Evolutionary conservation across 495 filamentous ascomycete species (phyloP).

Genomic region (Talaromyces thailandensis): DNA sequence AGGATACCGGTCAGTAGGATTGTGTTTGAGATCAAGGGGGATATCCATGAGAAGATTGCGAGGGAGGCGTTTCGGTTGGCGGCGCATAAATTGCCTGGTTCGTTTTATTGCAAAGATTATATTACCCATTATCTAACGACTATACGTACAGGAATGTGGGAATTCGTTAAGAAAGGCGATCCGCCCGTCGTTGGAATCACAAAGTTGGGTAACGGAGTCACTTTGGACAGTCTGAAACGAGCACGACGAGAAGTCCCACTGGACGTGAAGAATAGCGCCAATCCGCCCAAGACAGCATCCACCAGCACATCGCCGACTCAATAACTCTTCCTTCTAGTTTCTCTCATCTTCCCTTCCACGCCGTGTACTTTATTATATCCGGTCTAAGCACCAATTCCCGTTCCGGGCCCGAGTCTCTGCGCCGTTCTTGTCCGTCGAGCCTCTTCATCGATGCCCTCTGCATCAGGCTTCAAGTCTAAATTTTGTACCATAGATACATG

Average conservation of each 20-base stretch:
- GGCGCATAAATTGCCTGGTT: conserved; percentile 92
- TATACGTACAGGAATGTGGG: conserved; percentile 61
- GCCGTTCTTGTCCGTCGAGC: conserved; percentile 38
- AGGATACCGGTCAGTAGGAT: conserved; percentile 81
- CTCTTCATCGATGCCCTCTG: conserved; percentile 20
- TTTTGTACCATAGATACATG: conserved; percentile 34
- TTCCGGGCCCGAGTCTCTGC: conserved; percentile 53
- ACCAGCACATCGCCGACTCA: conserved; percentile 30
- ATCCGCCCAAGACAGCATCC: conserved; percentile 27
- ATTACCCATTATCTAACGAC: neutral
- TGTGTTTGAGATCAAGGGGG: conserved; percentile 84
- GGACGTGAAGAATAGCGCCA: conserved; percentile 22
- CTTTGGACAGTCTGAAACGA: conserved; percentile 67
- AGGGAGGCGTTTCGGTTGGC: conserved; percentile 91
- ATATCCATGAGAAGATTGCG: conserved; percentile 88
- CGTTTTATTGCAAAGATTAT: conserved; percentile 12
- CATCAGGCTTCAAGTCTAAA: conserved; percentile 23
- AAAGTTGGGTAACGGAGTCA: conserved; percentile 76
- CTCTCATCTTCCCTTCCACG: conserved; percentile 8
- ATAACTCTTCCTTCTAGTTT: conserved; percentile 21
- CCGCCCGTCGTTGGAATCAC: conserved; percentile 84
- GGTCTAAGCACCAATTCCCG: conserved; percentile 38
- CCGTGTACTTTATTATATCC: conserved; percentile 19
- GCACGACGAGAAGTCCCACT: conserved; percentile 59
- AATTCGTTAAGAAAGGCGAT: conserved; percentile 92